Evolutionary conservation across 2,329 filamentous ascomycete species (phyloP), one percentile per base, ranked within the genome.

Genomic region (Diaporthe citri): DNA sequence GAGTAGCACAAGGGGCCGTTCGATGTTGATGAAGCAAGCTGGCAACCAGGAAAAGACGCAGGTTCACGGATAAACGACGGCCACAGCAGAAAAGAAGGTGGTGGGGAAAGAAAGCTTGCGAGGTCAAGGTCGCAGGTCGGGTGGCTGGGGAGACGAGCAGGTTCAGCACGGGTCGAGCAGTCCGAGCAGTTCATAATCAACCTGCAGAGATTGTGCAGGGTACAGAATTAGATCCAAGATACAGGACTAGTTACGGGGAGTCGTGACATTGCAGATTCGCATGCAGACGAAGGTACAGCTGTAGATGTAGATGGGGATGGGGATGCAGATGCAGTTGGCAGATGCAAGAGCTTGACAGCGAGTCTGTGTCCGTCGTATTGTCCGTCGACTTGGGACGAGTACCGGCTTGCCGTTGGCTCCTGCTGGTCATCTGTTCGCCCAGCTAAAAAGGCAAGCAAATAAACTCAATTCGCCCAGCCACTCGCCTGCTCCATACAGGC

Each of bases 391-490:
- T 36, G 28, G 62, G 46, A 67, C 62, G 43, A 52, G 62, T 67
- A 10, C 22, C 20, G n/a, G 25, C 36, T 22, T 43, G 22, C 12
- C n/a, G 56, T 39, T 56, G 52, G 52, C 52, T 60, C 34, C 13
- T 17, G 25, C 36, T 28, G 31, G 22, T 25, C 64, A 6, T 46
- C 59, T 64, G 59, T 64, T 46, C 59, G 39, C 64, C 34, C 64
- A 46, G 46, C 31, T 31, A 22, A 41, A 36, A 36, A 64, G 25
- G n/a, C 28, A 48, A 51, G 10, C 13, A 25, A 39, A 67, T n/a
- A 67, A 41, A 28, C 31, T 17, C 64, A 69, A 69, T 55, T 55
- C 64, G 48, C 25, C 64, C 64, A 69, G 64, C 64, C 64, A 55
- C 48, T 46, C 64, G 31, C 46, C 12, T 34, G 25, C 60, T 17